These are phyloP conservation scores for Hemerocallis citrina DNA, from an alignment of 106 monocot species.

Conservation along the genomic window DNA sequence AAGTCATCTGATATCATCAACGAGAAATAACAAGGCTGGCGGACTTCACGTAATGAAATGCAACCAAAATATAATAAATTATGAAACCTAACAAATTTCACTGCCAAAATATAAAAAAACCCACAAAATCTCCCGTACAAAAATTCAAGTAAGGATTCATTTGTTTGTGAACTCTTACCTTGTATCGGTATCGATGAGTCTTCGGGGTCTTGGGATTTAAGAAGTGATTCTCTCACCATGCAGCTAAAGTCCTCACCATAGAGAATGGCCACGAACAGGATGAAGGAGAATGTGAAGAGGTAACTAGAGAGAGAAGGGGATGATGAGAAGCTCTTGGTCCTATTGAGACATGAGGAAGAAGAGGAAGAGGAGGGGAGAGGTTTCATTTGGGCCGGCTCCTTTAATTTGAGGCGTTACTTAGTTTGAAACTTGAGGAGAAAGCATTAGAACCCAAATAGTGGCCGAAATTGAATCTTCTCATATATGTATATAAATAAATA, in stretches of 20 bases:
- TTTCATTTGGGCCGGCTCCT: conserved; percentile 12
- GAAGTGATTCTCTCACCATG: conserved; percentile 14
- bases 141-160: too few species aligned
- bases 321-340: conserved; percentile 2
- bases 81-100: too few species aligned
- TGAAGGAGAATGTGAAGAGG: conserved; percentile 26
- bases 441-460: too few species aligned
- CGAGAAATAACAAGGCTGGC: too few species aligned
- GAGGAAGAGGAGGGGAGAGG: conserved; percentile 5
- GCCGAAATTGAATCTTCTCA: too few species aligned
- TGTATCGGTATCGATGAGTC: background rate
- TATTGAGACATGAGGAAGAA: conserved; percentile 10
- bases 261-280: conserved; percentile 36
- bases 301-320: conserved; percentile 22
- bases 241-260: conserved; percentile 42
- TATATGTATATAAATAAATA: too few species aligned
- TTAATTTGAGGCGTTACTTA: background rate
- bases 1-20: too few species aligned
- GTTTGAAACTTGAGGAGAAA: conserved; percentile 1
- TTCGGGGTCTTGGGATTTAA: conserved; percentile 10
- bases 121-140: too few species aligned
- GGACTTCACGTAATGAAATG: too few species aligned
- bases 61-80: too few species aligned
- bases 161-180: background rate
- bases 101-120: too few species aligned